These are phyloP conservation scores for Ganoderma sp. DNA, from an alignment of 1,284 basidiomycete species.

Conservation along the genomic window DNA sequence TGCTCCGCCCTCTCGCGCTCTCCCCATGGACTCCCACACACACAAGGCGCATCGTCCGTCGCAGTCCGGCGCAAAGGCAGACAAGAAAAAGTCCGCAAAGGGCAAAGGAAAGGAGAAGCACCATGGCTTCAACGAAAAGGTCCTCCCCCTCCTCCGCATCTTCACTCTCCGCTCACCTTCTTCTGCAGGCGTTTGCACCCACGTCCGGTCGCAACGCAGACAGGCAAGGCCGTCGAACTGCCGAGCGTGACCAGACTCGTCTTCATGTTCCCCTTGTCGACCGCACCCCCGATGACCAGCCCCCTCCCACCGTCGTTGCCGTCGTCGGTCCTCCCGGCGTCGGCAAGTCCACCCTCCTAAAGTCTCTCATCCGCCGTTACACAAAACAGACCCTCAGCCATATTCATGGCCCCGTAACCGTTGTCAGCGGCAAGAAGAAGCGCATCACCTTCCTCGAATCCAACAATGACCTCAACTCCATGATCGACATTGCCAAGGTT, in stretches of 20 bases:
- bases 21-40: conserved; percentile 65
- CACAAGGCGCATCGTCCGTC: conserved; percentile 82
- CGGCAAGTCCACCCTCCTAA: conserved; percentile 94
- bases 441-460: conserved; percentile 96
- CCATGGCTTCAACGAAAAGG: conserved; percentile 90
- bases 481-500: conserved; percentile 98
- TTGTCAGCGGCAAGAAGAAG: conserved; percentile 92
- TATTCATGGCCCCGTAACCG: conserved; percentile 92
- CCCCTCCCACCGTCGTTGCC: conserved; percentile 96
- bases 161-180: conserved; percentile 3
- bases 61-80: conserved; percentile 74
- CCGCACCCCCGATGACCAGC: conserved; percentile 89
- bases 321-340: conserved; percentile 97
- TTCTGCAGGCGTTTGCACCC: conserved; percentile 87
- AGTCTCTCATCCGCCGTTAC: conserved; percentile 90
- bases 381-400: conserved; percentile 95
- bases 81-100: conserved; percentile 65
- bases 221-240: conserved; percentile 87
- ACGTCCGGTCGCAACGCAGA: conserved; percentile 88
- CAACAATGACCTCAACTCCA: conserved; percentile 96
- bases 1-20: neutral
- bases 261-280: conserved; percentile 97
- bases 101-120: conserved; percentile 70
- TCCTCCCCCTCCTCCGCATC: conserved; percentile 40
- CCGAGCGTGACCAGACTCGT: conserved; percentile 92